Conservation (phyloP, 2,329 filamentous ascomycete species). For the Fusarium sp. region DNA sequence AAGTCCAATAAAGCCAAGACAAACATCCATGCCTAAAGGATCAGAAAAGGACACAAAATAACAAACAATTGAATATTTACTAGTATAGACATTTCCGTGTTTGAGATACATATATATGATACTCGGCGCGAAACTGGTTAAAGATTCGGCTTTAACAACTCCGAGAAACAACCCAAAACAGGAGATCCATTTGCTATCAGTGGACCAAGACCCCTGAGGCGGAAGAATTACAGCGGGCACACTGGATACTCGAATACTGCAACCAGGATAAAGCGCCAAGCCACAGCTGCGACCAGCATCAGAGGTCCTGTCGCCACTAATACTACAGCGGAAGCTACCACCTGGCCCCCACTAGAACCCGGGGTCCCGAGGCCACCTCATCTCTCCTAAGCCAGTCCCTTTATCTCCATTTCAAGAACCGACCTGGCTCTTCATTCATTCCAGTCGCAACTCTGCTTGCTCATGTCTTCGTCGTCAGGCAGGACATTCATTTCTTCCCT, state of each 20-base stretch:
- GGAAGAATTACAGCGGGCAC: slow-evolving; percentile 17
- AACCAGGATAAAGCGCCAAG: slow-evolving; percentile 22
- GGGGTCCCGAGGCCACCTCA: slow-evolving; percentile 40
- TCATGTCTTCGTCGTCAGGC: slow-evolving; percentile 19
- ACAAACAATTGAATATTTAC: not conserved
- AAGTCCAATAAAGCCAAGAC: not conserved
- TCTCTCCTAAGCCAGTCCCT: slow-evolving; percentile 24
- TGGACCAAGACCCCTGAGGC: slow-evolving; percentile 20
- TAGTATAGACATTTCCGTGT: not conserved
- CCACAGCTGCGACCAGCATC: slow-evolving; percentile 24
- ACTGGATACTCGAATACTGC: not conserved
- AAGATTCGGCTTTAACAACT: not conserved
- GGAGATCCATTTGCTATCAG: slow-evolving; percentile 12
- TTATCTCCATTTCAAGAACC: slow-evolving; percentile 8
- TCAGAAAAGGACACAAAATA: not conserved
- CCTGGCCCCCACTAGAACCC: slow-evolving; percentile 28
- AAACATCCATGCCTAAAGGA: not conserved
- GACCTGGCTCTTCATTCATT: slow-evolving; percentile 25
- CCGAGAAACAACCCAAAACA: slow-evolving; percentile 14
- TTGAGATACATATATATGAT: slow-evolving; percentile 5
- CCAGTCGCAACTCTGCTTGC: slow-evolving; percentile 31
- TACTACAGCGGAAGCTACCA: slow-evolving; percentile 23
- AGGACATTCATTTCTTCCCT: slow-evolving; percentile 4
- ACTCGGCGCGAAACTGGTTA: not conserved
- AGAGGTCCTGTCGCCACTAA: slow-evolving; percentile 14